A percentile compares a stretch with the other conserved stretches of the same genome.
These are phyloP conservation scores for Suillus sp. DNA, from an alignment of 768 basidiomycete genomes.

Conservation along the genomic window DNA sequence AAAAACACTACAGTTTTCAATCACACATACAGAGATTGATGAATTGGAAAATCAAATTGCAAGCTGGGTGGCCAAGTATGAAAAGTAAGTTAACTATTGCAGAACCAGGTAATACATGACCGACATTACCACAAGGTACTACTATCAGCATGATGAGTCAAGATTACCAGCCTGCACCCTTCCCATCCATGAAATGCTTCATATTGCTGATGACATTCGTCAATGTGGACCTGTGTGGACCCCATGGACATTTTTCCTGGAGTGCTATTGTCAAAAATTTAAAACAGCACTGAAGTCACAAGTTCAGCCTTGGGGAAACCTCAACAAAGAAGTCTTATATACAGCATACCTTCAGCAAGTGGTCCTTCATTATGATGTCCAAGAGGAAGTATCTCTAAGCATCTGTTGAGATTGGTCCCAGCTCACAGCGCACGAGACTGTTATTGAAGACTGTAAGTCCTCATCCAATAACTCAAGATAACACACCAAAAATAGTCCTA, in stretches of 20 bases:
- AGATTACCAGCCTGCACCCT: constrained; percentile 21
- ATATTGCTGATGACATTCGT: constrained; percentile 22
- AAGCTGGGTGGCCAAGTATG: constrained; percentile 15
- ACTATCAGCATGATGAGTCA: constrained; percentile 12
- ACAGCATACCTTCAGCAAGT: constrained; percentile 14
- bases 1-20: constrained; percentile 7
- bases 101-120: background rate
- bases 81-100: constrained; percentile 10
- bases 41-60: background rate
- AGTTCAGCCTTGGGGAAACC: constrained; percentile 19
- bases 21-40: constrained; percentile 3
- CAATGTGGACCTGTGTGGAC: constrained; percentile 22
- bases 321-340: constrained; percentile 16
- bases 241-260: constrained; percentile 26
- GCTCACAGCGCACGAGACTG: constrained; percentile 13
- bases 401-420: constrained; percentile 3
- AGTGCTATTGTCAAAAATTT: constrained; percentile 23
- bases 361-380: constrained; percentile 7
- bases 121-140: constrained; percentile 10
- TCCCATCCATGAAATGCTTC: constrained; percentile 25
- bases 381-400: constrained; percentile 11
- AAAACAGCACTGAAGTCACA: constrained; percentile 16
- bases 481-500: background rate
- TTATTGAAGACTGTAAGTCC: constrained; percentile 14
- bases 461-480: background rate